A percentile compares a stretch with the other conserved stretches of the same genome.
phyloP scores from a whole-genome alignment of 108 stramenopile genomes.

The Chaetoceros muelleri region DNA sequence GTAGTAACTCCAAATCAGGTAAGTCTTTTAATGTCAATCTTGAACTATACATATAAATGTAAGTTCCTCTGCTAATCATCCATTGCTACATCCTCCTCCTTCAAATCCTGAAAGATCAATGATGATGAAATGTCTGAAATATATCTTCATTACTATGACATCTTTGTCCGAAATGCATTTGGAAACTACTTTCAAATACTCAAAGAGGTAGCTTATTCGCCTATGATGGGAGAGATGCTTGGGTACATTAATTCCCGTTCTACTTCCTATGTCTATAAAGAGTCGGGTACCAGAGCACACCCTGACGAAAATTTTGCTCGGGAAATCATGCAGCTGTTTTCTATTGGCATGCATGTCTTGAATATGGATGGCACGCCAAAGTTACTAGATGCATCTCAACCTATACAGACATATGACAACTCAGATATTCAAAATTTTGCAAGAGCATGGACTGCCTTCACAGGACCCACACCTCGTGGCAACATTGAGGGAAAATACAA shows the following conservation, averaged over 20 bases:
- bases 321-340: conserved; percentile 56
- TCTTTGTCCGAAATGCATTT: conserved; percentile 63
- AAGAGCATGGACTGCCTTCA: no score
- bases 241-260: conserved; percentile 6
- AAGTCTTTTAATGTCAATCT: no score
- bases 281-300: neutral
- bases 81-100: no score
- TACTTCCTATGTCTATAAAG: neutral
- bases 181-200: conserved; percentile 51
- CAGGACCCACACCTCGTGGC: neutral
- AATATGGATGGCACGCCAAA: conserved; percentile 34
- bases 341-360: conserved; percentile 34
- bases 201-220: conserved; percentile 38
- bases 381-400: conserved; percentile 17
- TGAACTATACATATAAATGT: no score
- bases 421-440: no score
- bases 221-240: conserved; percentile 42
- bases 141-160: conserved; percentile 50
- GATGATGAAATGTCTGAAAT: conserved; percentile 8
- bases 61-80: no score
- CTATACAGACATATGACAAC: conserved; percentile 27
- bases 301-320: conserved; percentile 24
- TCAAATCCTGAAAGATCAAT: conserved; percentile 1
- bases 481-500: conserved; percentile 13
- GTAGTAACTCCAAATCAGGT: conserved; percentile 7